A percentile compares a stretch with the other conserved stretches of the same genome.
phyloP scores from a whole-genome alignment of 768 basidiomycete genomes.

The Pholiota conissans region DNA sequence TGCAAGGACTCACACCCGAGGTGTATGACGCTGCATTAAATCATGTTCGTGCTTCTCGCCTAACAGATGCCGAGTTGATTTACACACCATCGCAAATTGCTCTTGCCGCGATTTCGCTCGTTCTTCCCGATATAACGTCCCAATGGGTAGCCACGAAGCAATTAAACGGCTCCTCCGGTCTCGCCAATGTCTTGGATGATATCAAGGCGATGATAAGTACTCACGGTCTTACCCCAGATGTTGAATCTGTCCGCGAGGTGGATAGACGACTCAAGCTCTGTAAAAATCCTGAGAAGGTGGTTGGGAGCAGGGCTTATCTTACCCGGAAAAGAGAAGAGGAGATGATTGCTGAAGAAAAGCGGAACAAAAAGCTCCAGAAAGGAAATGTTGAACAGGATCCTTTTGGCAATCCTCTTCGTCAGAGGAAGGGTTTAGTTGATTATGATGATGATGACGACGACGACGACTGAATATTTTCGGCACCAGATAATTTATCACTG shows the following conservation, averaged over 20 bases:
- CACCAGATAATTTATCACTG: background rate
- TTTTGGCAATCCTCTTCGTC: conserved; percentile 59
- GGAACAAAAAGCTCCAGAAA: conserved; percentile 54
- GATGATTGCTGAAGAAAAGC: conserved; percentile 65
- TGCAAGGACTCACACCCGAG: conserved; percentile 46
- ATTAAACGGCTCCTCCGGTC: conserved; percentile 12
- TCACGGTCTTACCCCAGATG: conserved; percentile 63
- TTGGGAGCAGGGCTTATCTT: conserved; percentile 82
- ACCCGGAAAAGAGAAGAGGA: conserved; percentile 74
- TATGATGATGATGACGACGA: conserved; percentile 51
- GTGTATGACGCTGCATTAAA: conserved; percentile 67
- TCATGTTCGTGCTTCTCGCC: conserved; percentile 74
- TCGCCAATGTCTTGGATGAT: conserved; percentile 38
- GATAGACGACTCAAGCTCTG: conserved; percentile 85
- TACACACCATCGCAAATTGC: conserved; percentile 95
- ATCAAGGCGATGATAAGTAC: conserved; percentile 57
- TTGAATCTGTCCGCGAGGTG: conserved; percentile 85
- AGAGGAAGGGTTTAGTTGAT: conserved; percentile 44
- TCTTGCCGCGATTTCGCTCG: conserved; percentile 72
- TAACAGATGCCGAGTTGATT: conserved; percentile 90
- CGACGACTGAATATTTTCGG: conserved; percentile 3
- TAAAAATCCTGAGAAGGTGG: conserved; percentile 95
- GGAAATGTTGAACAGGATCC: conserved; percentile 51
- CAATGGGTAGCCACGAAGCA: conserved; percentile 56
- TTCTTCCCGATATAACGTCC: conserved; percentile 55